Conservation (phyloP, 2,329 filamentous ascomycete species). For the Trichoderma simmonsii region DNA sequence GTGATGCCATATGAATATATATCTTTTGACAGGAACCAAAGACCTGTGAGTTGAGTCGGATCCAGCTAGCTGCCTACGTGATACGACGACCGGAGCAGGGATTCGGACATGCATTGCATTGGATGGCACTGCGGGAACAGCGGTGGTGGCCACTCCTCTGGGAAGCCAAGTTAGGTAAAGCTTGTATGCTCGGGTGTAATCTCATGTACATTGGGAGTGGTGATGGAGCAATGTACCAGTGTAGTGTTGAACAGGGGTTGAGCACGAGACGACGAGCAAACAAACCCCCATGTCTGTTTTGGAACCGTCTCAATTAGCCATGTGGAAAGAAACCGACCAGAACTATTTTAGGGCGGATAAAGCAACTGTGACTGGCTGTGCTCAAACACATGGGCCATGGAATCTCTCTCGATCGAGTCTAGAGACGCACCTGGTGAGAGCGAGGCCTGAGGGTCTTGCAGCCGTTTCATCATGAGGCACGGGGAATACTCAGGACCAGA, state of each 20-base stretch:
- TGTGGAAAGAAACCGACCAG: not conserved
- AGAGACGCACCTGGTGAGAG: not conserved
- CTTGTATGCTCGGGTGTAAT: not conserved
- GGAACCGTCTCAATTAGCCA: not conserved
- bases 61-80: not conserved
- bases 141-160: not conserved
- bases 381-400: not conserved
- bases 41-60: not conserved
- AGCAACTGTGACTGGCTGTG: not conserved
- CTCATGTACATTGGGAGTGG: not conserved
- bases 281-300: not conserved
- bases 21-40: not conserved
- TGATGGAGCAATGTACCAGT: not conserved
- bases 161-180: slow-evolving; percentile 3
- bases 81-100: slow-evolving; percentile 2
- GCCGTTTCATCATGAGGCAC: slow-evolving; percentile 7
- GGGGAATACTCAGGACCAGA: not conserved
- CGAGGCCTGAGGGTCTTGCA: slow-evolving; percentile 1
- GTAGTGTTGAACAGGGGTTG: not conserved
- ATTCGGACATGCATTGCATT: not conserved
- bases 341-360: not conserved
- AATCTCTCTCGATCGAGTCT: not conserved
- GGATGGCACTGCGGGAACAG: not conserved
- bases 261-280: not conserved
- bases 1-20: slow-evolving; percentile 2